Conservation (phyloP, 495 filamentous ascomycete species). For the Penicillium bialowiezense region DNA sequence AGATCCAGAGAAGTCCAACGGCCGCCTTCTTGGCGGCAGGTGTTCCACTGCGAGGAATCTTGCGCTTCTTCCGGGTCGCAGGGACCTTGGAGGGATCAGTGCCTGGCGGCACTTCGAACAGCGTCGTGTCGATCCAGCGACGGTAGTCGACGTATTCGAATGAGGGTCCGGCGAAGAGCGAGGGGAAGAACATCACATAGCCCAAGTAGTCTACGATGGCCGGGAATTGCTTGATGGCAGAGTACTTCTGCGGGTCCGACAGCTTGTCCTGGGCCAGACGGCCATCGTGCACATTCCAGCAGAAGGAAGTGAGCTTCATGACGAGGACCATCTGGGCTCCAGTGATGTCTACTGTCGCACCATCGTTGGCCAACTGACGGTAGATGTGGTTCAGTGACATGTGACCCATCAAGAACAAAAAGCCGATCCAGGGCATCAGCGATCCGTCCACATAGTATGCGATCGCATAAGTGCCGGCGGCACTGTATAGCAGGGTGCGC, state of each 20-base stretch:
- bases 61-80: conserved; percentile 85
- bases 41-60: conserved; percentile 86
- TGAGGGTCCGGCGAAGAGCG: conserved; percentile 79
- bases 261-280: conserved; percentile 72
- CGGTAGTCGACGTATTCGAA: conserved; percentile 94
- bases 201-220: conserved; percentile 74
- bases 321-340: conserved; percentile 97
- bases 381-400: conserved; percentile 87
- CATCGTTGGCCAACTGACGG: conserved; percentile 66
- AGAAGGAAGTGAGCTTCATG: conserved; percentile 97
- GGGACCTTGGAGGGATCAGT: conserved; percentile 78
- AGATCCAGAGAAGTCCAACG: conserved; percentile 73
- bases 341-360: conserved; percentile 77
- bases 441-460: conserved; percentile 82
- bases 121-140: conserved; percentile 87
- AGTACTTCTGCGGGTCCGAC: conserved; percentile 81
- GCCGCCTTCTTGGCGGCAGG: conserved; percentile 78
- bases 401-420: conserved; percentile 92
- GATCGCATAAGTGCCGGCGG: conserved; percentile 77
- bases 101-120: conserved; percentile 83
- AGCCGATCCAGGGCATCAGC: conserved; percentile 96
- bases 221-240: conserved; percentile 71
- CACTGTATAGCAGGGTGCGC: conserved; percentile 73
- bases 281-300: conserved; percentile 96
- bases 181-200: conserved; percentile 94